phyloP scores from a whole-genome alignment of 129 eudicot species.

The Ambrosia trifida region DNA sequence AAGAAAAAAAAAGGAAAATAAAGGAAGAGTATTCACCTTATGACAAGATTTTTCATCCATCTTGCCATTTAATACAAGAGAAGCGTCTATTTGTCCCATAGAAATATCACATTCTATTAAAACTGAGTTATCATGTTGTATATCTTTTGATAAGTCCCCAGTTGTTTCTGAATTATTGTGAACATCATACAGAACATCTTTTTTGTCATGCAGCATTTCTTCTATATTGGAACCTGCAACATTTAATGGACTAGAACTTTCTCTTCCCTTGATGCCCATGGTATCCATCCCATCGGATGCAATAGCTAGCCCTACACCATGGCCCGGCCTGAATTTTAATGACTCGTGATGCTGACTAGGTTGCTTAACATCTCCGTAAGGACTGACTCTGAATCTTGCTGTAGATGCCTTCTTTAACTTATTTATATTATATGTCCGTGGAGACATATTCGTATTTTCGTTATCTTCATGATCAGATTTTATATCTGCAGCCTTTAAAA shows the following conservation, averaged over 20 bases:
- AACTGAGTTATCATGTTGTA: conserved; percentile 19
- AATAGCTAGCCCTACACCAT: conserved; percentile 17
- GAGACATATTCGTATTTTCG: conserved; percentile 23
- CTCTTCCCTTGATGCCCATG: conserved; percentile 1
- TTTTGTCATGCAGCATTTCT: conserved; percentile 25
- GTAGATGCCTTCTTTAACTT: conserved; percentile 29
- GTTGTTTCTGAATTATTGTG: conserved; percentile 21
- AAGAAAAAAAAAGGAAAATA: background rate
- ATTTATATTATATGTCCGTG: conserved; percentile 28
- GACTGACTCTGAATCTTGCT: conserved; percentile 29
- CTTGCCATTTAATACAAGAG: conserved; percentile 29
- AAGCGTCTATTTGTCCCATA: conserved; percentile 13
- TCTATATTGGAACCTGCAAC: conserved; percentile 25
- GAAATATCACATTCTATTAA: conserved; percentile 21
- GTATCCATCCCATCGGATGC: background rate
- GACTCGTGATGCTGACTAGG: conserved; percentile 24
- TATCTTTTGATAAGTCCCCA: conserved; percentile 22
- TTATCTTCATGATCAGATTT: conserved; percentile 22
- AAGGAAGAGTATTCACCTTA: conserved; percentile 38
- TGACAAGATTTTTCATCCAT: conserved; percentile 32
- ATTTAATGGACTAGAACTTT: conserved; percentile 24
- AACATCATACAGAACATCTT: conserved; percentile 13
- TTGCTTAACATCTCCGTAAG: conserved; percentile 24
- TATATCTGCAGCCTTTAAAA: background rate
- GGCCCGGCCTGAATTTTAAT: conserved; percentile 14